Percentiles rank a stretch among this genome's conserved stretches.
Evolutionary conservation across 306 rosid genomes (phyloP).

Genomic region (Lathyrus sativus): DNA sequence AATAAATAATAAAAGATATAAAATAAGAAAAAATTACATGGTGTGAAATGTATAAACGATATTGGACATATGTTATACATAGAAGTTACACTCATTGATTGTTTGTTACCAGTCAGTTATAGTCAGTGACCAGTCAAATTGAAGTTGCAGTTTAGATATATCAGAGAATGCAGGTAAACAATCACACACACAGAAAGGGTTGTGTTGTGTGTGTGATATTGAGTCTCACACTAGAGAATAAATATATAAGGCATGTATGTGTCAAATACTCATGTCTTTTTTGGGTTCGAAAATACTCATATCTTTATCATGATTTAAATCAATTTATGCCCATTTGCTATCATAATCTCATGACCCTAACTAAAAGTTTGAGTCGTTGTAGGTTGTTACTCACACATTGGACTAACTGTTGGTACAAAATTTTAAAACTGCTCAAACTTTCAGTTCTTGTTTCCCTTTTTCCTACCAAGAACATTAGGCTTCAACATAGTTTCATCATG

Average conservation of each 20-base stretch:
- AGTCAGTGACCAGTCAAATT: too few relatives aligned
- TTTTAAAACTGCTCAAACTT: constrained; percentile 28
- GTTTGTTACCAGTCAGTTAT: too few relatives aligned
- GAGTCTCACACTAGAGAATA: constrained; percentile 31
- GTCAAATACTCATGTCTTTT: neutral
- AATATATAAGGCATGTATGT: neutral
- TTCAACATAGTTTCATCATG: constrained; percentile 43
- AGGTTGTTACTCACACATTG: constrained; percentile 33
- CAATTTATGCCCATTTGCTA: constrained; percentile 27
- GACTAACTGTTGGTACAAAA: constrained; percentile 10
- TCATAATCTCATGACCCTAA: constrained; percentile 44
- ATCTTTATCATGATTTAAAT: constrained; percentile 43
- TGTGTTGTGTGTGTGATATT: constrained; percentile 34
- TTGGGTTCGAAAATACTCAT: constrained; percentile 25
- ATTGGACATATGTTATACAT: too few relatives aligned
- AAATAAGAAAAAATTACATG: too few relatives aligned
- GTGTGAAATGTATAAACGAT: too few relatives aligned
- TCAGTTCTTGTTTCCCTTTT: constrained; percentile 21
- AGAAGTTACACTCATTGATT: too few relatives aligned
- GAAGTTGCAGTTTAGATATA: too few relatives aligned
- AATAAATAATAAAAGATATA: too few relatives aligned
- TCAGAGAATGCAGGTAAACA: too few relatives aligned
- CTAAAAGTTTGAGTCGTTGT: constrained; percentile 7
- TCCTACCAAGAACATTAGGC: constrained; percentile 22
- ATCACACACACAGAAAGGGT: too few relatives aligned